Evolutionary conservation across 257 asterid species (phyloP), one percentile per base, ranked within the genome.

Genomic region (Echium plantagineum): DNA sequence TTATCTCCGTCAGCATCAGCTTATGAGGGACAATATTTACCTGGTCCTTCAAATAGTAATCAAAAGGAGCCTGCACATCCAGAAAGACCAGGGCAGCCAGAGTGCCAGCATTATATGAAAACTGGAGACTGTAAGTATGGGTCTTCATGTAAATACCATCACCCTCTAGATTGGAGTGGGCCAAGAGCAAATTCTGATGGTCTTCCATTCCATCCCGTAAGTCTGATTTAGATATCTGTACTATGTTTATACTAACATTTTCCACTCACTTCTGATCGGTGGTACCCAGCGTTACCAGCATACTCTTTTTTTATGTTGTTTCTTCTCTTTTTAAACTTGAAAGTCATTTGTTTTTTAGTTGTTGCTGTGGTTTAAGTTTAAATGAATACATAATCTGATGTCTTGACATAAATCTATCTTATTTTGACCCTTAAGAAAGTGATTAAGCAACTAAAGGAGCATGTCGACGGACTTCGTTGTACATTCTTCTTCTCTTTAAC

Each of bases 91-190:
- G 93, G 87, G 62, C 89, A 75, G 53, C 89, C 85, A 60, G 89
- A 83, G 68, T 86, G 95, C 57, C 95, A 78, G 63, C 74, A 74
- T 74, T 86, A 79, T 73, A 58, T 79, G 73, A 83, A 80, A 72
- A 83, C 83, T 9, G 95, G 95, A 63, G 78, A 81, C 48, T 83
- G 89, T 75, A 83, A 78, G 73, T 86, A 64, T 70, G 85, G 93
- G 52, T 42, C 81, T 12, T 64, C 95, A 3, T 86, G 93, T 81
- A 86, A 77, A 78, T 86, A 81, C 66, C 83, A 83, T 69, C 95
- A 83, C 65, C 95, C 95, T 57, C 72, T 78, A 32, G 85, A 81
- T 58, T 71, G 74, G 85, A 68, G 61, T 71, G 81, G 74, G 52
- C 67, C 85, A 15, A 79, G 58, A 66, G 17, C 81, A 46, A 74